Base-by-base conservation (phyloP, 164 flowering plant species). In the Kalanchoe fedtschenkoi region DNA sequence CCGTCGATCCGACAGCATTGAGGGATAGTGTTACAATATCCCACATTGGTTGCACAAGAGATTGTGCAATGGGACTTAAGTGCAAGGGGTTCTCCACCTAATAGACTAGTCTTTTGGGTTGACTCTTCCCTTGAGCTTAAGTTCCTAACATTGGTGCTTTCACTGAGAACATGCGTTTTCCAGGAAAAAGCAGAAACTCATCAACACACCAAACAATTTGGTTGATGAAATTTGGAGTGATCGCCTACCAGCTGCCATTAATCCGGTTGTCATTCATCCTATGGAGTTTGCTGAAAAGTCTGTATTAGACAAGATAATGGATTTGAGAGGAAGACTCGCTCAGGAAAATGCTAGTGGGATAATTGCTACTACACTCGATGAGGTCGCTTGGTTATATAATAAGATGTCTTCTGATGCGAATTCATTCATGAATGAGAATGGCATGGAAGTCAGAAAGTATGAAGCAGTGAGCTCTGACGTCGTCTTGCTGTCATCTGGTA, bases 331-430 rank as follows among this genome's bases (percentile, higher is more conserved):
- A 69, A 83, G 76, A 67, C 82, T 95, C 41, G 9, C 22, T 24
- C 71, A 74, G 64, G 89, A 80, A 71, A 82, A 84, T 66, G 88
- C 93, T 63, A 71, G 69, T 68, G 89, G 82, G 16, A 83, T 91
- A 38, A 69, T 95, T 28, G 58, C 91, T 60, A 63, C 91, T 22
- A 68, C 87, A 42, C 92, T 95, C 44, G 99, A 95, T 74, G 99
- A 89, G 85, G 99, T 95, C 74, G 99, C 96, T 66, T 95, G 99
- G 97, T 68, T 95, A 69, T 95, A 80, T 65, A 95, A 91, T 67
- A n/a, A n/a, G n/a, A n/a, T n/a, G n/a, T n/a, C n/a, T n/a, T n/a
- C n/a, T n/a, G n/a, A 68, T 95, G 35, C 95, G 97, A 69, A 67
- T 58, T 61, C 74, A 43, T 68, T 83, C 64, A 37, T 91, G 80